Percentiles rank a stretch among this genome's conserved stretches.
Evolutionary conservation across 352 stramenopile species (phyloP).

Genomic region (Phytophthora syringae): DNA sequence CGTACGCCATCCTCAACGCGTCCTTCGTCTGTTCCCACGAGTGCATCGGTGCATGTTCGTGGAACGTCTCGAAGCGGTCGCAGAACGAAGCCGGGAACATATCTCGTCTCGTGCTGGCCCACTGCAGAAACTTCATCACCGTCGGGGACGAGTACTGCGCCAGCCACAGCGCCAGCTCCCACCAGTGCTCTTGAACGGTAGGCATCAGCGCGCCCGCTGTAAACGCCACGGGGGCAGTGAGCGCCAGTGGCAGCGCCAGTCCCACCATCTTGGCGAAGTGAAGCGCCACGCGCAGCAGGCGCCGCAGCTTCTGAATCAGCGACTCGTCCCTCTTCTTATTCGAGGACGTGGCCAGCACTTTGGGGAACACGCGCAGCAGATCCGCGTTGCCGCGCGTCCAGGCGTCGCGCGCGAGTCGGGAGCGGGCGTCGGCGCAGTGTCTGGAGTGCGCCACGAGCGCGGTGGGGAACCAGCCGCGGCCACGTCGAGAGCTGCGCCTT

Average conservation of each 20-base stretch:
- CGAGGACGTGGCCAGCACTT: conserved; percentile 33
- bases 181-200: conserved; percentile 61
- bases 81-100: conserved; percentile 93
- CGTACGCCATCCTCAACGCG: conserved; percentile 85
- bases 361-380: conserved; percentile 31
- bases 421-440: not conserved
- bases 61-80: conserved; percentile 90
- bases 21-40: conserved; percentile 89
- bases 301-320: conserved; percentile 42
- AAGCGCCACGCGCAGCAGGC: conserved; percentile 52
- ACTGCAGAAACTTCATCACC: conserved; percentile 97
- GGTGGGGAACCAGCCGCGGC: conserved; percentile 27
- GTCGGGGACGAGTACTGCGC: conserved; percentile 84
- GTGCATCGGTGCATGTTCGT: conserved; percentile 89
- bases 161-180: conserved; percentile 65
- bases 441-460: conserved; percentile 23
- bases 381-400: conserved; percentile 27
- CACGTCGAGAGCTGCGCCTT: conserved; percentile 22
- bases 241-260: conserved; percentile 53
- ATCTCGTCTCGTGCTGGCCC: conserved; percentile 94
- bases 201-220: conserved; percentile 26
- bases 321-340: conserved; percentile 19
- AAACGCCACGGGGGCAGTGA: conserved; percentile 50
- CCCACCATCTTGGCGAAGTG: conserved; percentile 70
- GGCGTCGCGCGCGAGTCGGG: conserved; percentile 21